Percentiles rank a stretch among this genome's conserved stretches.
phyloP scores from a whole-genome alignment of 2,329 filamentous ascomycete genomes.

The Ophiosphaerella herpotricha region DNA sequence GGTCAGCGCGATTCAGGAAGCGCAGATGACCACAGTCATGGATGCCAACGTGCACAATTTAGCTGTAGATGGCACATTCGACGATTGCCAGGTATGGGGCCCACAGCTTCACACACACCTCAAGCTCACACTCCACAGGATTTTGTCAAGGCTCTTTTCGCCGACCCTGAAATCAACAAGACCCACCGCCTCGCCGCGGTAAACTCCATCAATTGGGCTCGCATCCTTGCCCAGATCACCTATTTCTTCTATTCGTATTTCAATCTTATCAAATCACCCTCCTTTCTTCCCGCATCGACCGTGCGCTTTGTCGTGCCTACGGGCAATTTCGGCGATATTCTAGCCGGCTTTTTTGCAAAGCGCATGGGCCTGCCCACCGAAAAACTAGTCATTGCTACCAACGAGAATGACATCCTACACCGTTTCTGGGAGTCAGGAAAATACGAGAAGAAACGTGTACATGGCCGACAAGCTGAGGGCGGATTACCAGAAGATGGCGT shows the following conservation, averaged over 20 bases:
- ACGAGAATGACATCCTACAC: slow-evolving; percentile 96
- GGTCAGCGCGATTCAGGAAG: slow-evolving; percentile 89
- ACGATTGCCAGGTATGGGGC: slow-evolving; percentile 78
- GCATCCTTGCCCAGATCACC: slow-evolving; percentile 93
- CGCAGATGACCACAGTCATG: slow-evolving; percentile 93
- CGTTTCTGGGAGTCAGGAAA: slow-evolving; percentile 89
- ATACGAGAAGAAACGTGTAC: slow-evolving; percentile 82
- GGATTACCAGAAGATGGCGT: slow-evolving; percentile 61
- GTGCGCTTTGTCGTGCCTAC: slow-evolving; percentile 89
- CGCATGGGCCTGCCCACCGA: slow-evolving; percentile 86
- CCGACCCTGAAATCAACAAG: slow-evolving; percentile 80
- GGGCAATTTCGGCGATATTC: slow-evolving; percentile 95
- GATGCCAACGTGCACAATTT: slow-evolving; percentile 94
- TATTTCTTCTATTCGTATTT: slow-evolving; percentile 99
- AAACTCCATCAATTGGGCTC: slow-evolving; percentile 95
- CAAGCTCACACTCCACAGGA: slow-evolving; percentile 59
- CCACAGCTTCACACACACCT: not conserved
- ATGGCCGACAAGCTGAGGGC: slow-evolving; percentile 61
- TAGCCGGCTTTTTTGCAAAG: slow-evolving; percentile 90
- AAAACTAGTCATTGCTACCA: slow-evolving; percentile 90
- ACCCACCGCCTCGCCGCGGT: slow-evolving; percentile 86
- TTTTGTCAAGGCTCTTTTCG: slow-evolving; percentile 91
- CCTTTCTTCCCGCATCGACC: slow-evolving; percentile 64
- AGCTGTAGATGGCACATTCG: slow-evolving; percentile 86
- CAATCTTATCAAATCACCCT: slow-evolving; percentile 65